phyloP scores from a whole-genome alignment of 2,329 filamentous ascomycete genomes.

The Coleophoma crateriformis region DNA sequence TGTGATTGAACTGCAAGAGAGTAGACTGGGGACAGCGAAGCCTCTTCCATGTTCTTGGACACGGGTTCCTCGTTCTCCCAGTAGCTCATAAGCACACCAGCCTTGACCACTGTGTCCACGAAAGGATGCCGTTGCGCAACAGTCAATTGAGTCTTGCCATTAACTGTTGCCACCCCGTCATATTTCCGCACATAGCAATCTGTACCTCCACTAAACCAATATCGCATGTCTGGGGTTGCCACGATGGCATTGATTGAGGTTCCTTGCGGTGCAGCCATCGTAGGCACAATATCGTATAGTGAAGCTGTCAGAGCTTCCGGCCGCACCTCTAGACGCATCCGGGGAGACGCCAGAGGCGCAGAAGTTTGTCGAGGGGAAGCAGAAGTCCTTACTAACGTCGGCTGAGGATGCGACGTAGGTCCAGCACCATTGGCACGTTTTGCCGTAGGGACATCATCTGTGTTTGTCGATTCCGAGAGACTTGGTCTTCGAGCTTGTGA shows the following conservation, averaged over 20 bases:
- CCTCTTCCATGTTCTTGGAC: slow-evolving; percentile 41
- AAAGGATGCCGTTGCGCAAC: slow-evolving; percentile 96
- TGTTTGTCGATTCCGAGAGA: slow-evolving; percentile 21
- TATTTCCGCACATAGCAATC: slow-evolving; percentile 97
- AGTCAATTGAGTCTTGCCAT: slow-evolving; percentile 87
- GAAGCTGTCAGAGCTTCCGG: slow-evolving; percentile 73
- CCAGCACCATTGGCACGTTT: slow-evolving; percentile 17
- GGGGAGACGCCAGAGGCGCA: slow-evolving; percentile 32
- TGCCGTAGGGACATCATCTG: slow-evolving; percentile 15
- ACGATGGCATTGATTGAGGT: slow-evolving; percentile 93
- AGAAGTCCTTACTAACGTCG: slow-evolving; percentile 20
- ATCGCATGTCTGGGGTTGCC: slow-evolving; percentile 88
- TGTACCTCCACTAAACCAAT: slow-evolving; percentile 88
- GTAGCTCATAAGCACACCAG: slow-evolving; percentile 89
- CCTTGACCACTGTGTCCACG: slow-evolving; percentile 94
- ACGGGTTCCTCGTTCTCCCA: slow-evolving; percentile 92
- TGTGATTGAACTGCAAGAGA: slow-evolving; percentile 87
- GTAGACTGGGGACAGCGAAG: slow-evolving; percentile 82
- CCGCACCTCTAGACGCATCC: slow-evolving; percentile 57
- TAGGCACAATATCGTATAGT: slow-evolving; percentile 92
- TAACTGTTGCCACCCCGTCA: slow-evolving; percentile 91
- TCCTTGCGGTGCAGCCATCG: slow-evolving; percentile 91
- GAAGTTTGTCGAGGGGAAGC: slow-evolving; percentile 24
- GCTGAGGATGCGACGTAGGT: slow-evolving; percentile 23
- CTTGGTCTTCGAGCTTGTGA: slow-evolving; percentile 20